Conservation (phyloP, 2,329 filamentous ascomycete genomes). For the Microcyclosporella mali region DNA sequence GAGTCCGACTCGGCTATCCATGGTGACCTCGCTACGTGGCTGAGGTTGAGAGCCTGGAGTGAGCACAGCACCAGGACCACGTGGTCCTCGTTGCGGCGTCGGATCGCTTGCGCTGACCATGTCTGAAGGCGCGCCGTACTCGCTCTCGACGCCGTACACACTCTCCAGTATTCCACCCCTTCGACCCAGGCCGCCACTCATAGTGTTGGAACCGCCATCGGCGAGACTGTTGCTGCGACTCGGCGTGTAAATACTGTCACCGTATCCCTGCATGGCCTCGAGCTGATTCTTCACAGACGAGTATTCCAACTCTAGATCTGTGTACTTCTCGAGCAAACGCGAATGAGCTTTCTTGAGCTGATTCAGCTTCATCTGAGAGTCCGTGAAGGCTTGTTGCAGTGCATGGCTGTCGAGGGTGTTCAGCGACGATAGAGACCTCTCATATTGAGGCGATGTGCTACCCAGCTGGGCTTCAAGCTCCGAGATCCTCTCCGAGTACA, state of each 20-base stretch:
- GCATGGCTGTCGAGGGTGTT: constrained; percentile 3
- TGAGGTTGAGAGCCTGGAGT: constrained; percentile 12
- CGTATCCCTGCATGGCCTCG: constrained; percentile 16
- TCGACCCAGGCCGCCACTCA: constrained; percentile 15
- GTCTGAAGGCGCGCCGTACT: constrained; percentile 12
- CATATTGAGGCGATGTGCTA: constrained; percentile 3
- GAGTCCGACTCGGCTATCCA: constrained; percentile 18
- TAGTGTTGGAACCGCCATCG: constrained; percentile 6
- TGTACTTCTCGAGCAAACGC: constrained; percentile 45
- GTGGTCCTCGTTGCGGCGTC: constrained; percentile 5
- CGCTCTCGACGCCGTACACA: constrained; percentile 20
- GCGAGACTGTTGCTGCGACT: constrained; percentile 5
- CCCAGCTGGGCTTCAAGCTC: constrained; percentile 37
- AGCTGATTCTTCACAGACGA: constrained; percentile 26
- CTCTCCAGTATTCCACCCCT: constrained; percentile 17
- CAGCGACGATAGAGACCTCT: constrained; percentile 5
- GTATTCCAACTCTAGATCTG: constrained; percentile 39
- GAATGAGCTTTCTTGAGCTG: constrained; percentile 49
- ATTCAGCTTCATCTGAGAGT: constrained; percentile 42
- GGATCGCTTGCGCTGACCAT: constrained; percentile 20
- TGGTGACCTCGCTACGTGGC: constrained; percentile 17
- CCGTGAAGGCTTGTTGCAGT: constrained; percentile 35
- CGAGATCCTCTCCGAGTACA: constrained; percentile 44
- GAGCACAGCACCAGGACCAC: constrained; percentile 3
- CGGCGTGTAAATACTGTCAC: constrained; percentile 2